Conservation (phyloP, 2,329 filamentous ascomycete species). For the Cyphellophora europaea region DNA sequence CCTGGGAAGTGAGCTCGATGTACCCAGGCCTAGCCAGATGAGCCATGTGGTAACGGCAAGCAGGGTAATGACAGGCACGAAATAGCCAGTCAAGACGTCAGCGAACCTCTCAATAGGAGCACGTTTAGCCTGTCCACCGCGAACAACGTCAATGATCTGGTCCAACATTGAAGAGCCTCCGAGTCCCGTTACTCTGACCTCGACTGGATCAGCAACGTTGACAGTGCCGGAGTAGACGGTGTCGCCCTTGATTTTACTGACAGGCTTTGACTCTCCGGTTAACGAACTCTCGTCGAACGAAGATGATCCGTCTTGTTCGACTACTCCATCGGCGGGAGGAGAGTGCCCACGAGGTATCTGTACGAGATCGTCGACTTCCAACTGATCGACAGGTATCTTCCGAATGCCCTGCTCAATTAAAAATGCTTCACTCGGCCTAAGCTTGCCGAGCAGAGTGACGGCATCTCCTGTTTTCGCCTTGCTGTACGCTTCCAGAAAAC, state of each 20-base stretch:
- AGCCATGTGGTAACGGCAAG: constrained; percentile 38
- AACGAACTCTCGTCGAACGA: constrained; percentile 84
- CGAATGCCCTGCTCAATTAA: constrained; percentile 42
- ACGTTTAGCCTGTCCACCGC: constrained; percentile 39
- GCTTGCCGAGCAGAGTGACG: constrained; percentile 65
- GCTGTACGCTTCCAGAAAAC: constrained; percentile 66
- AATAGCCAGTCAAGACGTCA: constrained; percentile 38
- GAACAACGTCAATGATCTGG: constrained; percentile 38
- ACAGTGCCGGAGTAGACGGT: constrained; percentile 38
- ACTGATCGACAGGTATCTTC: constrained; percentile 54
- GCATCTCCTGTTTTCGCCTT: constrained; percentile 86
- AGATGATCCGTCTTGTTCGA: constrained; percentile 44
- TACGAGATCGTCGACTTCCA: constrained; percentile 67
- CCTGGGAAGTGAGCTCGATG: constrained; percentile 31
- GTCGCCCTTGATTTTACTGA: constrained; percentile 32
- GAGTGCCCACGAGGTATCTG: constrained; percentile 70
- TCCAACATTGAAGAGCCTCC: constrained; percentile 41
- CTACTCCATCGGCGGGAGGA: constrained; percentile 73
- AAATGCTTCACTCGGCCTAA: constrained; percentile 67
- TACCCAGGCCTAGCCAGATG: constrained; percentile 36
- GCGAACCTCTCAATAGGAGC: constrained; percentile 39
- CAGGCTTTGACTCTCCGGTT: constrained; percentile 48
- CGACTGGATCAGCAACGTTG: constrained; percentile 36
- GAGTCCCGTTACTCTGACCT: constrained; percentile 33
- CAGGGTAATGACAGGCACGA: constrained; percentile 39